A percentile compares a stretch with the other conserved stretches of the same genome.
These are phyloP conservation scores for Trichophyton rubrum DNA, from an alignment of 2,329 filamentous ascomycete genomes.

Conservation along the genomic window DNA sequence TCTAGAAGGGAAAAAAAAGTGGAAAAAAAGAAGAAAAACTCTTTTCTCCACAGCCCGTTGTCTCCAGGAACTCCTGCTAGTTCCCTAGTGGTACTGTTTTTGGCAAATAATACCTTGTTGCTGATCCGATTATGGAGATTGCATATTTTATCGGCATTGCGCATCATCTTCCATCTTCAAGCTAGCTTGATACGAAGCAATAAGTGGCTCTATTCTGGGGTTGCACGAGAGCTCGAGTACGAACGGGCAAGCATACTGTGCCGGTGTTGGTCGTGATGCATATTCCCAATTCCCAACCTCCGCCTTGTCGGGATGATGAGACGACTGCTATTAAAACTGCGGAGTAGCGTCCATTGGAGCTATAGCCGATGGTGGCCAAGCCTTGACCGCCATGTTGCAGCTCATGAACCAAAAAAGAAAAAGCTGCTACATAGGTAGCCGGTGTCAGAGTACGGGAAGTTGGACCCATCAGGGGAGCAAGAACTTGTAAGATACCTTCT, in stretches of 20 bases:
- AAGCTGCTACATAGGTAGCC: not conserved
- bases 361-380: not conserved
- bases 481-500: not conserved
- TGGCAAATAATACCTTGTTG: not conserved
- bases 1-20: too few species aligned
- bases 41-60: slow-evolving; percentile 1
- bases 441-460: not conserved
- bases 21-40: not conserved
- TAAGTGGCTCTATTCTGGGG: not conserved
- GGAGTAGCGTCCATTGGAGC: not conserved
- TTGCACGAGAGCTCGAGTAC: not conserved
- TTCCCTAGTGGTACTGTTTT: not conserved
- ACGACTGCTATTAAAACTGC: not conserved
- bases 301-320: not conserved
- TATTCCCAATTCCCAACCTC: not conserved
- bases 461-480: not conserved
- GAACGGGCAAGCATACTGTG: not conserved
- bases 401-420: not conserved
- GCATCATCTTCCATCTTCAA: not conserved
- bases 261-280: not conserved
- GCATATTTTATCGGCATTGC: not conserved
- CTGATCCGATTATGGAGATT: not conserved
- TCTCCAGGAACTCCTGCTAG: not conserved
- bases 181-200: not conserved
- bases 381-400: not conserved